phyloP scores from a whole-genome alignment of 345 rosid species.

The Lepidium didymum region DNA sequence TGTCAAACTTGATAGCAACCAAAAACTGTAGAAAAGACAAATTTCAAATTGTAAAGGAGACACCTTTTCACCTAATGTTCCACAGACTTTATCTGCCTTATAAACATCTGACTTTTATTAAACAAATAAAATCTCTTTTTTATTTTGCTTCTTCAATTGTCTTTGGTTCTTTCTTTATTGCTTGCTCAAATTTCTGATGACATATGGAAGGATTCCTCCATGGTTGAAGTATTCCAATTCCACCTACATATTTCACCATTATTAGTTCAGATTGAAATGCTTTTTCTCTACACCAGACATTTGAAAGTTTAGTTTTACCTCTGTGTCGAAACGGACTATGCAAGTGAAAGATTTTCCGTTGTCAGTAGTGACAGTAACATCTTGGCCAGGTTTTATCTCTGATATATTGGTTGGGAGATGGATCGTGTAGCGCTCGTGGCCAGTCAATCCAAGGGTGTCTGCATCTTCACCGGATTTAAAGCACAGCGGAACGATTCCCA shows the following conservation, averaged over 20 bases:
- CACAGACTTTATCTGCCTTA: slow-evolving; percentile 5
- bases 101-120: background rate
- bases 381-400: slow-evolving; percentile 93
- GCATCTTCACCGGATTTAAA: slow-evolving; percentile 94
- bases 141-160: background rate
- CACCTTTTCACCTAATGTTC: too few relatives aligned
- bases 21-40: background rate
- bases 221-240: slow-evolving; percentile 83
- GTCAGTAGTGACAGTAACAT: slow-evolving; percentile 75
- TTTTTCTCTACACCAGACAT: background rate
- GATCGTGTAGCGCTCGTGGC: slow-evolving; percentile 80
- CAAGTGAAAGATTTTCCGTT: slow-evolving; percentile 85
- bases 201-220: slow-evolving; percentile 98
- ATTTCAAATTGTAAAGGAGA: background rate
- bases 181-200: slow-evolving; percentile 71
- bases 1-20: background rate
- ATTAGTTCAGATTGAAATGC: background rate
- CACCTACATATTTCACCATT: slow-evolving; percentile 46
- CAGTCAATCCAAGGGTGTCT: slow-evolving; percentile 79
- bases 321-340: slow-evolving; percentile 92
- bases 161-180: slow-evolving; percentile 22
- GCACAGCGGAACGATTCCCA: slow-evolving; percentile 95
- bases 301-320: slow-evolving; percentile 36
- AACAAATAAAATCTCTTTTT: background rate
- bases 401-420: slow-evolving; percentile 68